phyloP scores from a whole-genome alignment of 176 grass and related monocot species.

The Lolium perenne region DNA sequence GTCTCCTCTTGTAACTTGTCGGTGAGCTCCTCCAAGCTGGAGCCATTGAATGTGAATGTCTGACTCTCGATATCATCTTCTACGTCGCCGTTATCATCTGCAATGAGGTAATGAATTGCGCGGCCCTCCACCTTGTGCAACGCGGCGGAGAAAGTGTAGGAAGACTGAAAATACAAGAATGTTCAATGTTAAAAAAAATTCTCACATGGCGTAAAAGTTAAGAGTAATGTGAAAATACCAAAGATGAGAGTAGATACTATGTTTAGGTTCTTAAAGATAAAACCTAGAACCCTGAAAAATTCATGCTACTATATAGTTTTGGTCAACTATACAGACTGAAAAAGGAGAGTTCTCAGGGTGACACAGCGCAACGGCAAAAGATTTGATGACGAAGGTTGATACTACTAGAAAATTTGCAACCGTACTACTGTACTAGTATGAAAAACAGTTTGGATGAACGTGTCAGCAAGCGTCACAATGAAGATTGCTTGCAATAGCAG shows the following conservation, averaged over 20 bases:
- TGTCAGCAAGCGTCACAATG: too few relatives aligned
- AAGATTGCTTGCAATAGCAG: background rate
- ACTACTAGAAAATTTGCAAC: background rate
- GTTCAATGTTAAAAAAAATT: constrained; percentile 5
- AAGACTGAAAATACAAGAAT: constrained; percentile 52
- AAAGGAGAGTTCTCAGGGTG: too few relatives aligned
- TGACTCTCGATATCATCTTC: constrained; percentile 48
- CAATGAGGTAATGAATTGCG: constrained; percentile 69
- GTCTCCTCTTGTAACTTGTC: constrained; percentile 72
- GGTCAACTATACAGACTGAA: too few relatives aligned
- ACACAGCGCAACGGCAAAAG: background rate
- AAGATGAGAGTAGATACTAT: background rate
- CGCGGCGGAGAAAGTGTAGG: constrained; percentile 44
- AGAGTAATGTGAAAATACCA: background rate
- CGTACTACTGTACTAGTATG: too few relatives aligned
- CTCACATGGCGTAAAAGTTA: background rate
- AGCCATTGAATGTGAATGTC: constrained; percentile 76
- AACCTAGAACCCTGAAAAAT: background rate
- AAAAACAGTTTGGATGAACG: background rate
- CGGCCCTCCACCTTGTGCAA: constrained; percentile 79
- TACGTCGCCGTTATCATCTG: constrained; percentile 74
- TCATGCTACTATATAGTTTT: background rate
- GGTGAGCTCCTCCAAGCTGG: constrained; percentile 66
- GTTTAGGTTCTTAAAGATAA: background rate
- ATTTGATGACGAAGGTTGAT: background rate